Base-by-base conservation (phyloP, 2,329 filamentous ascomycete genomes). In the Aspergillus neoniger region DNA sequence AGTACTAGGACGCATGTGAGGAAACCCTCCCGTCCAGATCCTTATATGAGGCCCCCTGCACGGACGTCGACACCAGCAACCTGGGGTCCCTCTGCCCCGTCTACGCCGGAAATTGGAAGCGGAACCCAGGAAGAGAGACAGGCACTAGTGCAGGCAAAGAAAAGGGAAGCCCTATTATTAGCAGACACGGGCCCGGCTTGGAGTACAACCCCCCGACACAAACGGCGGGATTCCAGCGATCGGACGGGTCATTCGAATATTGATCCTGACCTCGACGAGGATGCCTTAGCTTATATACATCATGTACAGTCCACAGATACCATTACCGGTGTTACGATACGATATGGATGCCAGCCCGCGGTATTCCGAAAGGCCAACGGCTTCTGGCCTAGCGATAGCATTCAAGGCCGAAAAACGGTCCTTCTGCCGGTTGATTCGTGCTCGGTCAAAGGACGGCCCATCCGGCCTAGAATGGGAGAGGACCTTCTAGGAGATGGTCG, bases 371-470 rank as follows among this genome's bases (percentile, higher is more conserved):
- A 91, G 73, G 88, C 92, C 41, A 99, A 99, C 74, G 87, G 95
- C 10, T 87, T 99, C 70, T 99, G 95, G 95, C 91, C 92, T 6
- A 91, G 92, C 65, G 95, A 98, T 72, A 92, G 87, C 64, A 89
- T 98, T 38, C 94, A 97, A 74, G 86, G 88, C 51, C 88, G 93
- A 61, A 91, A 91, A 70, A 88, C 86, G 65, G 83, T 99, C 15
- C 84, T 93, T 8, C 80, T 99, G 55, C 95, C 95, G 0, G 91
- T 98, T 4, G 93, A 96, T 74, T 90, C 91, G 43, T 98, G 94
- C 74, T 88, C 90, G 44, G 82, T 93, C 44, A 95, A 92, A 71
- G 92, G 94, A 30, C 85, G 87, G 54, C 84, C 79, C 36, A 76
- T 85, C 4, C 71, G 61, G 71, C 43, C 77, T 68, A 39, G 2